Evolutionary conservation across 2,329 filamentous ascomycete species (phyloP), one percentile per base, ranked within the genome.

Genomic region (Mollisia scopiformis): DNA sequence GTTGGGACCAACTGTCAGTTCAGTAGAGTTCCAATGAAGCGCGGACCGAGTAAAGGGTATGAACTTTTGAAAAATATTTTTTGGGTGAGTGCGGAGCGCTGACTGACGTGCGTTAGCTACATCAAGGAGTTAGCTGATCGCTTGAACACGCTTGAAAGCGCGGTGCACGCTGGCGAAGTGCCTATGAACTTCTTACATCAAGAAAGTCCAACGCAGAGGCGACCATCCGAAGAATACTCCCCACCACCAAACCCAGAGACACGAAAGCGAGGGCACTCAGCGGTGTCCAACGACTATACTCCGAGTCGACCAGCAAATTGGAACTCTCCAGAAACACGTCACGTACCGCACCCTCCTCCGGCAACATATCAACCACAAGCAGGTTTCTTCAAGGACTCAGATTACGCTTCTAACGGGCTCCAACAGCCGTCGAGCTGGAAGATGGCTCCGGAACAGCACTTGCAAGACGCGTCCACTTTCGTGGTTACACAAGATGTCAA

Each of bases 101-200:
- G 27, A 55, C 59, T 57, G 53, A 53, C 23, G 28, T 11, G 39
- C 61, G 28, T 55, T 69, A 91, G 88, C 16, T 96, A 96, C 70
- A 97, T 97, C 74, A 96, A 96, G 73, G 92, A 96, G 74, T 83
- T 97, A 23, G 92, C 92, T 25, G 92, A 96, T 72, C 83, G 93
- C 27, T 87, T 97, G 61, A 88, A 93, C 69, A 88, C 85, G 46
- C 88, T 97, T 49, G 93, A 96, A 73, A 90, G 88, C 66, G 90
- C 92, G 72, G 86, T 95, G 59, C 61, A 27, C 8, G 70, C 77
- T n/a, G 75, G 83, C n/a, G 80, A 83, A 28, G 66, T 77, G 19
- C 69, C 77, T 3, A 54, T 56, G n/a, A 51, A 51, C 16, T 81
- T 80, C 63, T 72, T 77, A 51, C 75, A 76, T 56, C 76, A 78